A percentile compares a stretch with the other conserved stretches of the same genome.
Conservation (phyloP, 1,284 basidiomycete genomes). For the Austropuccinia psidii region DNA sequence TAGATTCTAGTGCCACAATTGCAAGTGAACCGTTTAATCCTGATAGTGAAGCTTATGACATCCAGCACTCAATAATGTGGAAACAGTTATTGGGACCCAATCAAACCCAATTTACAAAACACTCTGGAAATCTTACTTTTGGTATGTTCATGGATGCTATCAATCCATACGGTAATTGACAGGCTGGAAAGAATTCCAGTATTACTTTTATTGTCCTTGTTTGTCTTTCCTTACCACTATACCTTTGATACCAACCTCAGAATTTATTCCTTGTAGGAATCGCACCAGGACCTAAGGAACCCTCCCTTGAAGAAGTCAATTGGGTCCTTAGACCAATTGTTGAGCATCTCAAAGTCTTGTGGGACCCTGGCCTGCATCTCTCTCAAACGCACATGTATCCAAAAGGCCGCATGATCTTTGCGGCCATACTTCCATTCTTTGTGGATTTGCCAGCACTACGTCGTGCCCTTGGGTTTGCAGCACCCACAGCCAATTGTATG, state of each 20-base stretch:
- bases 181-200: neutral
- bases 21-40: neutral
- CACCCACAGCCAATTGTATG: conserved; percentile 8
- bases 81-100: conserved; percentile 16
- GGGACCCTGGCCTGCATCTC: neutral
- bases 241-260: conserved; percentile 46
- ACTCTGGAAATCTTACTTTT: conserved; percentile 10
- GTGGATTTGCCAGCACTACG: conserved; percentile 38
- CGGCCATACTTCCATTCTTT: conserved; percentile 39
- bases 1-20: neutral
- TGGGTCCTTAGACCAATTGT: conserved; percentile 45
- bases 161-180: conserved; percentile 6
- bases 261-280: conserved; percentile 50
- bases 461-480: conserved; percentile 26
- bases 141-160: conserved; percentile 21
- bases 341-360: conserved; percentile 41
- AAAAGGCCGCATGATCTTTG: conserved; percentile 44
- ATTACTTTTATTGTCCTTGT: conserved; percentile 23
- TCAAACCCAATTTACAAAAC: neutral
- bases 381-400: conserved; percentile 13
- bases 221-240: conserved; percentile 40
- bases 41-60: neutral
- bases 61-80: conserved; percentile 19
- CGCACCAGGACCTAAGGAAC: conserved; percentile 44
- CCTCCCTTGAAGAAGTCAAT: conserved; percentile 42